These are phyloP conservation scores for Suhomyces kunorum DNA, from an alignment of 1,139 yeast species.

Conservation along the genomic window DNA sequence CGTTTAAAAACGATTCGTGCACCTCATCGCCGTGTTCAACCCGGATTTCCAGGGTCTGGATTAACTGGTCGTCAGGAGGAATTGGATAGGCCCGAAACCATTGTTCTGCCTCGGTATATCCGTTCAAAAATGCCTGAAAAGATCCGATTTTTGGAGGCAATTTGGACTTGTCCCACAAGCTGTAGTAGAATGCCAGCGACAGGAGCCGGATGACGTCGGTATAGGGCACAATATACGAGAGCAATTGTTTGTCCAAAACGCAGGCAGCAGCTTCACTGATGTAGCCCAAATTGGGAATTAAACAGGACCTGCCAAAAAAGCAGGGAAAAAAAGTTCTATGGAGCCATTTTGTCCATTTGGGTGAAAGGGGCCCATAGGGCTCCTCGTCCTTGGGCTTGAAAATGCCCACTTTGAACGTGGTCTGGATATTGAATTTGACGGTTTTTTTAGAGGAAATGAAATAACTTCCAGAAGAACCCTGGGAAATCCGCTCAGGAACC, in stretches of 20 bases:
- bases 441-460: constrained; percentile 44
- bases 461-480: constrained; percentile 75
- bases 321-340: constrained; percentile 77
- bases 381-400: constrained; percentile 83
- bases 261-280: constrained; percentile 75
- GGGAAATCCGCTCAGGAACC: constrained; percentile 55
- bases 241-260: constrained; percentile 58
- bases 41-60: constrained; percentile 23
- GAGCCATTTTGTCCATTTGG: constrained; percentile 81
- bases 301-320: constrained; percentile 71
- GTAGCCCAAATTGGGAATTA: constrained; percentile 73
- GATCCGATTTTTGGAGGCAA: constrained; percentile 62
- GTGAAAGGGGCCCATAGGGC: constrained; percentile 77
- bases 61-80: constrained; percentile 38
- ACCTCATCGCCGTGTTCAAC: constrained; percentile 16
- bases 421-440: constrained; percentile 3
- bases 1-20: constrained; percentile 9
- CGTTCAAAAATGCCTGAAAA: constrained; percentile 62
- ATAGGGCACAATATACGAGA: constrained; percentile 62
- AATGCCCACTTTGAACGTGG: constrained; percentile 47
- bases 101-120: constrained; percentile 60
- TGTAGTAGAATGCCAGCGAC: constrained; percentile 57
- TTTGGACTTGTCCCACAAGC: constrained; percentile 47
- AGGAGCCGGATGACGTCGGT: constrained; percentile 60
- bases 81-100: constrained; percentile 60